These are phyloP conservation scores for Lepiota subincarnata DNA, from an alignment of 768 basidiomycete species.

Conservation along the genomic window DNA sequence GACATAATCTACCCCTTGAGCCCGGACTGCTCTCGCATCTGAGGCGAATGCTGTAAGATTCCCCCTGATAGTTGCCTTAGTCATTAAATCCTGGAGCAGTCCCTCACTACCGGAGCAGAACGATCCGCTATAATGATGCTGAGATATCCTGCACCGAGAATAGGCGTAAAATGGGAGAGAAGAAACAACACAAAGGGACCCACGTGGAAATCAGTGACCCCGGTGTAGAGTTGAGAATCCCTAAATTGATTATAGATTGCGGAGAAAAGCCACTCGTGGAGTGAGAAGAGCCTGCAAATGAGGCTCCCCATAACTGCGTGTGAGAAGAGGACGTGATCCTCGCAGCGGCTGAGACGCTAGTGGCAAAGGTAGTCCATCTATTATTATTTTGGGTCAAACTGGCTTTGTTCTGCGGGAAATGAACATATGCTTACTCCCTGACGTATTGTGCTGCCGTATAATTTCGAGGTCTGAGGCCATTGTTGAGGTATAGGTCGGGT, in stretches of 20 bases:
- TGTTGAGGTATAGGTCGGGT: conserved; percentile 48
- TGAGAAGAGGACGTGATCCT: conserved; percentile 32
- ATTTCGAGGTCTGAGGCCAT: conserved; percentile 34
- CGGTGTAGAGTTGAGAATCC: conserved; percentile 43
- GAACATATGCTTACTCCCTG: conserved; percentile 37
- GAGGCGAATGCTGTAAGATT: conserved; percentile 50
- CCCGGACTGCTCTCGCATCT: conserved; percentile 49
- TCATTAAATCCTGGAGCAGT: conserved; percentile 62
- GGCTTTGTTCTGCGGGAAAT: neutral
- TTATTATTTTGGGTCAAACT: neutral
- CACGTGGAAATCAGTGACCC: conserved; percentile 53
- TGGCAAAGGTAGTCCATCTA: conserved; percentile 54
- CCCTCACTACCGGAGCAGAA: conserved; percentile 55
- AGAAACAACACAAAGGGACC: conserved; percentile 15
- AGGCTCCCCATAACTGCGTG: conserved; percentile 43
- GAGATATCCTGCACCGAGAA: conserved; percentile 43
- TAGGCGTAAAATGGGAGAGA: neutral
- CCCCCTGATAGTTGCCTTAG: conserved; percentile 50
- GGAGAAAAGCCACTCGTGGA: conserved; percentile 52
- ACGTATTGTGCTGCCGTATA: conserved; percentile 45
- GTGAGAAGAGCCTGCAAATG: conserved; percentile 50
- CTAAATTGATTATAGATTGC: conserved; percentile 49
- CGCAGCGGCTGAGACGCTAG: conserved; percentile 39
- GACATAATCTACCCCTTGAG: conserved; percentile 48
- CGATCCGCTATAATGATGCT: conserved; percentile 56